Evolutionary conservation across 2,329 filamentous ascomycete genomes (phyloP), one percentile per base, ranked within the genome.

Genomic region (Uncinocarpus reesii): DNA sequence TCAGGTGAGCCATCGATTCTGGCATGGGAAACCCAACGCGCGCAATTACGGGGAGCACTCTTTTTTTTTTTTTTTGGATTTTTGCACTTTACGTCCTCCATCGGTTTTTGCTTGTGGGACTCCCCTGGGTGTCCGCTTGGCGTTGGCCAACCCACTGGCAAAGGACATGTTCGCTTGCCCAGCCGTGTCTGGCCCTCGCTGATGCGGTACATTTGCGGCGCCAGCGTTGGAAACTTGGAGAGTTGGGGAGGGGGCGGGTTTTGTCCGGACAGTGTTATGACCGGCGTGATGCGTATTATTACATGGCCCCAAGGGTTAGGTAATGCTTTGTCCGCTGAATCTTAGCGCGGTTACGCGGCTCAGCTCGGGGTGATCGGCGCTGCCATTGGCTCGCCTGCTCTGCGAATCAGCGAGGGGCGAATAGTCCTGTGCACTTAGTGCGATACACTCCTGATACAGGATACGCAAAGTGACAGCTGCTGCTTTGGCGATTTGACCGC

Each of bases 281-380:
- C n/a, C n/a, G n/a, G n/a, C n/a, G n/a, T n/a, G n/a, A n/a, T n/a
- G n/a, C n/a, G n/a, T n/a, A n/a, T n/a, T n/a, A n/a, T n/a, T n/a
- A n/a, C n/a, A n/a, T n/a, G n/a, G n/a, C n/a, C n/a, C n/a, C n/a
- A n/a, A n/a, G 26, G 26, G 26, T 28, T 11, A 28, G 11, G 26
- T 6, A 11, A 18, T n/a, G 10, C 7, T 40, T 24, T n/a, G 5
- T 40, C 24, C 18, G 8, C 15, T 13, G 18, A 40, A 34, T 43
- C n/a, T n/a, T 44, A 44, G 42, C 42, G 42, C 42, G 42, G 42
- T 44, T 44, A 44, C 29, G 42, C 42, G 42, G 42, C 42, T 44
- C 42, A 23, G 13, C 11, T 4, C 4, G 3, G n/a, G 11, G 28
- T 34, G 34, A 2, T 44, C 20, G 3, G 18, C 29, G 7, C 7